Conservation (phyloP, 768 basidiomycete species). For the Leccinum disarticulatum region DNA sequence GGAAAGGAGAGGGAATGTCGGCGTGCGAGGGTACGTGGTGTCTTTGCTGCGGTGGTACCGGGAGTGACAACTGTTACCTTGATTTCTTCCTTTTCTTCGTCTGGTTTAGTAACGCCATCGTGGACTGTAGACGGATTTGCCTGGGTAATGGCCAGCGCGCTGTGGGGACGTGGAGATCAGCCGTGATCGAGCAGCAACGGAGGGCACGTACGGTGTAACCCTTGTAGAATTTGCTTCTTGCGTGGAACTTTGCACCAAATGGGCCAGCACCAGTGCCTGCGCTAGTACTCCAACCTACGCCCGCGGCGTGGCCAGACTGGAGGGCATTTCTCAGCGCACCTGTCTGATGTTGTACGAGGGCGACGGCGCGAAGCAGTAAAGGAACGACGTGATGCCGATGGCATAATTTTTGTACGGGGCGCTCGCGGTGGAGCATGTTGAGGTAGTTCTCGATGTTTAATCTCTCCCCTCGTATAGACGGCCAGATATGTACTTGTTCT, state of each 20-base stretch:
- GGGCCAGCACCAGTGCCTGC: conserved; percentile 55
- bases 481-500: too few species aligned
- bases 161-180: conserved; percentile 37
- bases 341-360: conserved; percentile 71
- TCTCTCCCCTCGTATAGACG: too few species aligned
- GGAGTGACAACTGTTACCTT: conserved; percentile 25
- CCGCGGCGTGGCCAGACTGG: conserved; percentile 50
- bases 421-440: too few species aligned
- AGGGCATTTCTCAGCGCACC: conserved; percentile 74
- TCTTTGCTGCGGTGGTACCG: conserved; percentile 29
- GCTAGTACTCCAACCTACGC: conserved; percentile 46
- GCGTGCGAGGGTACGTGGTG: conserved; percentile 46
- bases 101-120: conserved; percentile 46
- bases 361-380: conserved; percentile 53
- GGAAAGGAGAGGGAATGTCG: conserved; percentile 62
- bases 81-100: conserved; percentile 61
- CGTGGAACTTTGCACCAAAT: conserved; percentile 69
- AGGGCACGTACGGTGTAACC: conserved; percentile 58
- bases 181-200: background rate
- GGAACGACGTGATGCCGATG: too few species aligned
- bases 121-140: conserved; percentile 60
- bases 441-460: too few species aligned
- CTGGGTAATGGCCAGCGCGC: conserved; percentile 74
- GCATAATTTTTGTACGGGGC: too few species aligned
- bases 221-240: conserved; percentile 66